Evolutionary conservation across 768 basidiomycete species (phyloP).

Genomic region (Leccinellum rugosiceps): DNA sequence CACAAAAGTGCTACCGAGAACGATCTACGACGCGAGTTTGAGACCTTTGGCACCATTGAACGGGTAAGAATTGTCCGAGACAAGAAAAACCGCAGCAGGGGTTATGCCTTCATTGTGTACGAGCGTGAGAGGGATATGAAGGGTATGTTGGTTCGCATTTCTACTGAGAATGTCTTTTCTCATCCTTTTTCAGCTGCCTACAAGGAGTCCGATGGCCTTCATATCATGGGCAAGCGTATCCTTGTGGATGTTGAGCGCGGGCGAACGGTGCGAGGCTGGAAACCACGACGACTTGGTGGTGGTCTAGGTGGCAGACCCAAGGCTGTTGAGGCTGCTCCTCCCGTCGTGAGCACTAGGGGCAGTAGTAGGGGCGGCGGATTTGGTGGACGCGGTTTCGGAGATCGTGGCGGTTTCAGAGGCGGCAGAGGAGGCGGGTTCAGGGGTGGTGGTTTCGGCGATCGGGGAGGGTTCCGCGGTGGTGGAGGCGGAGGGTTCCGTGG

Average conservation of each 20-base stretch:
- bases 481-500: constrained; percentile 37
- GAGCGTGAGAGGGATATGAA: constrained; percentile 99
- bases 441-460: constrained; percentile 43
- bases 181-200: constrained; percentile 66
- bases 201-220: constrained; percentile 96
- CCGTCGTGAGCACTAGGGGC: constrained; percentile 28
- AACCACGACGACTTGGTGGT: constrained; percentile 93
- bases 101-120: constrained; percentile 97
- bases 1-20: constrained; percentile 89
- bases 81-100: constrained; percentile 81
- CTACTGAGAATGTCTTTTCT: constrained; percentile 14
- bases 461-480: constrained; percentile 40
- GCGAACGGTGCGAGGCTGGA: constrained; percentile 97
- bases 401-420: constrained; percentile 38
- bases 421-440: constrained; percentile 43
- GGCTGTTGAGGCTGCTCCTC: constrained; percentile 43
- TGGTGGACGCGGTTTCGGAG: constrained; percentile 41
- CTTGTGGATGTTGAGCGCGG: constrained; percentile 98
- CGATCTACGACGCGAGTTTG: constrained; percentile 93
- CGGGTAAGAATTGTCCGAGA: constrained; percentile 90
- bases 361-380: constrained; percentile 36
- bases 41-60: constrained; percentile 92
- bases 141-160: constrained; percentile 47
- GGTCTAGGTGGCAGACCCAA: constrained; percentile 99
- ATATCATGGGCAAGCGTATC: constrained; percentile 94